A percentile compares a stretch with the other conserved stretches of the same genome.
phyloP scores from a whole-genome alignment of 202 grass and related monocot species.

The Zizania palustris region DNA sequence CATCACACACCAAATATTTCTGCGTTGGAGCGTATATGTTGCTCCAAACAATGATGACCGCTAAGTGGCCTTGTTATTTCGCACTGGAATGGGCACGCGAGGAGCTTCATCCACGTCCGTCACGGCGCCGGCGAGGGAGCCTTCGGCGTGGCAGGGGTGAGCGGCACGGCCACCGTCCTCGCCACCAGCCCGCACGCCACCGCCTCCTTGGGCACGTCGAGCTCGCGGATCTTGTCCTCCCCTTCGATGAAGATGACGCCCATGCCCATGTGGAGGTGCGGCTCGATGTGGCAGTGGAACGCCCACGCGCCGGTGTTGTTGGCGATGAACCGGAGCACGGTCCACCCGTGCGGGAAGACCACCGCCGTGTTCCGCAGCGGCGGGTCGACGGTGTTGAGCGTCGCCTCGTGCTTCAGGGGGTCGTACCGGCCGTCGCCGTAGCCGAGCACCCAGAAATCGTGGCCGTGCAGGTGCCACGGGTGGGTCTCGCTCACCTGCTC shows the following conservation, averaged over 20 bases:
- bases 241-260: slow-evolving; percentile 74
- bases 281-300: slow-evolving; percentile 92
- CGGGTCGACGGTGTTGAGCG: slow-evolving; percentile 55
- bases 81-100: not conserved
- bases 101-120: not conserved
- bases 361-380: slow-evolving; percentile 81
- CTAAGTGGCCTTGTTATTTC: too few relatives aligned
- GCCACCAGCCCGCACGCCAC: slow-evolving; percentile 50
- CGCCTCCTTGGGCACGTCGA: slow-evolving; percentile 62
- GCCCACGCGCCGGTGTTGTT: slow-evolving; percentile 78
- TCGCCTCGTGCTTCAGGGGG: not conserved
- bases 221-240: slow-evolving; percentile 27
- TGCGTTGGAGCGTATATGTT: too few relatives aligned
- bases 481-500: slow-evolving; percentile 61
- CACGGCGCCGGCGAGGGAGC: not conserved
- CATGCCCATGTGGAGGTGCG: slow-evolving; percentile 89
- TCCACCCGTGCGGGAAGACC: slow-evolving; percentile 79
- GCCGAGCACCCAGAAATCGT: slow-evolving; percentile 86
- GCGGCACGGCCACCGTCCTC: not conserved
- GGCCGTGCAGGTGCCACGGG: slow-evolving; percentile 82
- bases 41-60: too few relatives aligned
- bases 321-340: slow-evolving; percentile 58
- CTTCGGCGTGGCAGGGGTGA: not conserved
- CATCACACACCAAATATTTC: too few relatives aligned
- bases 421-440: slow-evolving; percentile 63